Evolutionary conservation across 2,329 filamentous ascomycete genomes (phyloP).

Genomic region (Penicillium sp.): DNA sequence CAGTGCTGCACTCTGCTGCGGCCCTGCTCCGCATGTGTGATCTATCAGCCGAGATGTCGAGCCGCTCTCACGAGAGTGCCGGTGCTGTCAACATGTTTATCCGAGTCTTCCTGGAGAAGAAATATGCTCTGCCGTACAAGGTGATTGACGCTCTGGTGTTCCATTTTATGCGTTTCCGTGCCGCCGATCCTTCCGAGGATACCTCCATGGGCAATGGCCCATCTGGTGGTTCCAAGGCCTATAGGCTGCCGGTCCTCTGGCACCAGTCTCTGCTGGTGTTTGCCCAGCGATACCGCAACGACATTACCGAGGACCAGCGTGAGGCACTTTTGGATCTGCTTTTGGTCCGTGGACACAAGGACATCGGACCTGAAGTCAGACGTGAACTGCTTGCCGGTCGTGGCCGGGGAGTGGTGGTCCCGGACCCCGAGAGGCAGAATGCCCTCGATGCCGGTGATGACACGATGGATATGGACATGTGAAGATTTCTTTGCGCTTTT

Average conservation of each 20-base stretch:
- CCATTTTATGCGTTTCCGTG: slow-evolving; percentile 88
- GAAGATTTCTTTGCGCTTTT: slow-evolving; percentile 13
- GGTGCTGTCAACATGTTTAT: slow-evolving; percentile 95
- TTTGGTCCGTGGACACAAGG: slow-evolving; percentile 74
- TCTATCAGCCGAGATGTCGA: slow-evolving; percentile 85
- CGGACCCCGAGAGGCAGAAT: slow-evolving; percentile 51
- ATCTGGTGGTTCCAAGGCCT: slow-evolving; percentile 49
- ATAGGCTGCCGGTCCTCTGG: slow-evolving; percentile 85
- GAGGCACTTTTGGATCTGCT: slow-evolving; percentile 86
- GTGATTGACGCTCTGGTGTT: slow-evolving; percentile 93
- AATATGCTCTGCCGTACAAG: slow-evolving; percentile 91
- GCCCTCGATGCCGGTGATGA: slow-evolving; percentile 70
- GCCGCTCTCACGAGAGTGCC: slow-evolving; percentile 70
- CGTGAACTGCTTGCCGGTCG: slow-evolving; percentile 83
- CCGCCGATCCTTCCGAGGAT: slow-evolving; percentile 55
- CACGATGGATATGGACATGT: slow-evolving; percentile 71
- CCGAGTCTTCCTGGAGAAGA: slow-evolving; percentile 88
- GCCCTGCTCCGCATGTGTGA: slow-evolving; percentile 90
- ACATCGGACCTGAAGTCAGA: slow-evolving; percentile 86
- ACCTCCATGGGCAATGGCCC: slow-evolving; percentile 44
- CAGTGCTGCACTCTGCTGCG: slow-evolving; percentile 85
- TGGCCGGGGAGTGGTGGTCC: slow-evolving; percentile 66
- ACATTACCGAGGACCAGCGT: slow-evolving; percentile 91
- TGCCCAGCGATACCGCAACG: slow-evolving; percentile 89
- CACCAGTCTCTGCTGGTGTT: slow-evolving; percentile 91